A percentile compares a stretch with the other conserved stretches of the same genome.
phyloP scores from a whole-genome alignment of 2,329 filamentous ascomycete species.

The Beauveria sp. region DNA sequence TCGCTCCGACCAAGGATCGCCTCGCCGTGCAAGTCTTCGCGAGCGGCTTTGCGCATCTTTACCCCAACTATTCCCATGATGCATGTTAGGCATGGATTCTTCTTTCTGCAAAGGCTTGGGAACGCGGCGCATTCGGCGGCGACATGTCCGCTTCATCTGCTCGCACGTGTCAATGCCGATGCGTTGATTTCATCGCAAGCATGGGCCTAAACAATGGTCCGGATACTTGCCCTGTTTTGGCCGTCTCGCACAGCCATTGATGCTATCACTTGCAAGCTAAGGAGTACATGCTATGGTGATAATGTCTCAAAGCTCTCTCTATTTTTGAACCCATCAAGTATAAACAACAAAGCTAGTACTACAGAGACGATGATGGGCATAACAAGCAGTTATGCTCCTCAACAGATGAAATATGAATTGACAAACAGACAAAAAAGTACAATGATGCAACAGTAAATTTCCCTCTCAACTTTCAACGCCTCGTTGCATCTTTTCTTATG shows the following conservation, averaged over 20 bases:
- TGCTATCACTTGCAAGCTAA: background rate
- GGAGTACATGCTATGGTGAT: background rate
- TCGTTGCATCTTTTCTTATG: background rate
- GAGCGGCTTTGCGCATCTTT: background rate
- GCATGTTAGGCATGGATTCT: background rate
- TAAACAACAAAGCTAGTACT: constrained; percentile 4
- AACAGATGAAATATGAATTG: background rate
- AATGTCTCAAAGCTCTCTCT: background rate
- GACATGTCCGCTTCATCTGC: background rate
- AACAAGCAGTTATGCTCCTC: background rate
- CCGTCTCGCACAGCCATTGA: background rate
- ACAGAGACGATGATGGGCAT: constrained; percentile 6
- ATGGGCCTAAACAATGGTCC: too few species aligned
- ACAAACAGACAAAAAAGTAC: constrained; percentile 3
- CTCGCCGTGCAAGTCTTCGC: background rate
- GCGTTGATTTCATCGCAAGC: background rate
- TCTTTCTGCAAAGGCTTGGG: background rate
- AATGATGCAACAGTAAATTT: background rate
- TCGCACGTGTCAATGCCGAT: background rate
- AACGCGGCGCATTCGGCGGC: background rate
- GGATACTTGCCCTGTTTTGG: too few species aligned
- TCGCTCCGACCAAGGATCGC: background rate
- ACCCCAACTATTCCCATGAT: background rate
- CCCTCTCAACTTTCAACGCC: constrained; percentile 5
- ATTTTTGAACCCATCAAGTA: background rate